Evolutionary conservation across 139 green algal genomes (phyloP).

Genomic region (Tetraselmis striata): DNA sequence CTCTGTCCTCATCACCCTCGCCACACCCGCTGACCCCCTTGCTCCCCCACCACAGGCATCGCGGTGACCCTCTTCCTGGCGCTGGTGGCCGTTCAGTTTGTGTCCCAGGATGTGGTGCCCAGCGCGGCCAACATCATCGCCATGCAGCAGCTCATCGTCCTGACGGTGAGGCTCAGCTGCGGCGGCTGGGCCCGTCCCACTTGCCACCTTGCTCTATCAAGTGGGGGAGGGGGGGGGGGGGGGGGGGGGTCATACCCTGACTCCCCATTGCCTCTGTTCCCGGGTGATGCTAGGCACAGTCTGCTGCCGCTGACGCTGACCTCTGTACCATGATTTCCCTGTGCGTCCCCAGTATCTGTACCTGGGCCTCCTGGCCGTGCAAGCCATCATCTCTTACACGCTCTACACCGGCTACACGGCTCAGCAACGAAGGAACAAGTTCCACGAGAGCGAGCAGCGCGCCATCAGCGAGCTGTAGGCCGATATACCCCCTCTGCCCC

Average conservation of each 20-base stretch:
- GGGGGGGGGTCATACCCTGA: no score
- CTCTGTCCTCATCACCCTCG: no score
- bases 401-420: not conserved
- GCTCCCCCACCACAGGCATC: not conserved
- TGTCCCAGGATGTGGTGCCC: not conserved
- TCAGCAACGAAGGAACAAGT: not conserved
- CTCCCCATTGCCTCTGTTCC: no score
- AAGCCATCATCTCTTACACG: not conserved
- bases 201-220: no score
- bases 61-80: not conserved
- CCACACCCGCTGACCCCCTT: not conserved
- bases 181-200: no score
- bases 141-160: not conserved
- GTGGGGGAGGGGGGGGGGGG: no score
- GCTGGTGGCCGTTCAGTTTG: not conserved
- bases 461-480: not conserved
- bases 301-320: no score
- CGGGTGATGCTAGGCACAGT: no score
- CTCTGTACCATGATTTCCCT: no score
- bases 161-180: not conserved
- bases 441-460: not conserved
- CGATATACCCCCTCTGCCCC: no score
- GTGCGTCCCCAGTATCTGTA: not conserved
- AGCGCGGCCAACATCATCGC: not conserved
- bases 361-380: not conserved